Percentiles rank a stretch among this genome's conserved stretches.
These are phyloP conservation scores for Hymenoscyphus salicellus DNA, from an alignment of 2,329 filamentous ascomycete genomes.

Conservation along the genomic window DNA sequence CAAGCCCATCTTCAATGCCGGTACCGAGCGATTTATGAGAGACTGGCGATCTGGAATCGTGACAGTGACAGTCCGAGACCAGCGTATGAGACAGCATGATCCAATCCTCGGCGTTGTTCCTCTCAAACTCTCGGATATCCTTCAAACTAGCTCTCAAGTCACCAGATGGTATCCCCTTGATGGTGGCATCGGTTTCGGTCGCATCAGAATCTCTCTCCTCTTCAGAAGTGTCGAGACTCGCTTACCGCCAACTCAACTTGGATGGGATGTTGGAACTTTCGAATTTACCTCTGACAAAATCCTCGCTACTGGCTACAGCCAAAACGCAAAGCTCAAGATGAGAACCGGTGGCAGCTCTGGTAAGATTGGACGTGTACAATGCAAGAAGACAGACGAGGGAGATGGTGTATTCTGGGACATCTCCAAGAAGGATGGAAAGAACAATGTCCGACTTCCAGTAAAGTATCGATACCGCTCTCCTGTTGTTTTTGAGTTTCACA, in stretches of 20 bases:
- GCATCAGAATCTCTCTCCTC: constrained; percentile 80
- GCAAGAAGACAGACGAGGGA: constrained; percentile 56
- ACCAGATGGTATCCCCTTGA: constrained; percentile 96
- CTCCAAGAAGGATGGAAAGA: constrained; percentile 46
- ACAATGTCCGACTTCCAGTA: constrained; percentile 71
- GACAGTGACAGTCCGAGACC: constrained; percentile 84
- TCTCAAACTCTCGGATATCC: constrained; percentile 80
- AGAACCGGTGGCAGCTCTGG: constrained; percentile 82
- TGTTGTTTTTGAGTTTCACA: constrained; percentile 82
- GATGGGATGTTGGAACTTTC: constrained; percentile 95
- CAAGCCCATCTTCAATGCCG: constrained; percentile 95
- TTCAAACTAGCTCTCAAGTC: constrained; percentile 77
- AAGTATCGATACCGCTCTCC: constrained; percentile 88
- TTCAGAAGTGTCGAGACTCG: constrained; percentile 87
- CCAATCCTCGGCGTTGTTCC: constrained; percentile 91
- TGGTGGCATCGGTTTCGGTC: constrained; percentile 88
- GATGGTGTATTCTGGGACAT: constrained; percentile 61
- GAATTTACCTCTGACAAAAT: constrained; percentile 76
- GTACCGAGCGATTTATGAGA: constrained; percentile 86
- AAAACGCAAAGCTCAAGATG: constrained; percentile 68
- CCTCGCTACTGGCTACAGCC: constrained; percentile 59
- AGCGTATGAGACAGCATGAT: constrained; percentile 86
- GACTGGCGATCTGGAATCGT: constrained; percentile 89
- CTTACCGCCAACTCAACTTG: constrained; percentile 78
- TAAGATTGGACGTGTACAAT: constrained; percentile 62